These are phyloP conservation scores for Cordyceps farinosa DNA, from an alignment of 2,329 filamentous ascomycete species.

Conservation along the genomic window DNA sequence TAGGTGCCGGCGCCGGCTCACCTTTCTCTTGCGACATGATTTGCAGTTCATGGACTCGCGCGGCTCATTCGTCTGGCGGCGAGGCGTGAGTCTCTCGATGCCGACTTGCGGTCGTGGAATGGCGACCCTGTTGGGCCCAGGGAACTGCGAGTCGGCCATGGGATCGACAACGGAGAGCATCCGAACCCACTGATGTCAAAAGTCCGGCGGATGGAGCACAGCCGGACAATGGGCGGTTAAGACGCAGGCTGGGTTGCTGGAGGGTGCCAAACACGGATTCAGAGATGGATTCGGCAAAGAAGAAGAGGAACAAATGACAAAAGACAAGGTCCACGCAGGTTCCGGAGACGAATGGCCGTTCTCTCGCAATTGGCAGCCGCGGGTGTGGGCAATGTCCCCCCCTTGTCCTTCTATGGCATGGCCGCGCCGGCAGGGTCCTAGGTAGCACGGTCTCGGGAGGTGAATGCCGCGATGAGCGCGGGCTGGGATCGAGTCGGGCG, in stretches of 20 bases:
- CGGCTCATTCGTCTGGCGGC: conserved; percentile 69
- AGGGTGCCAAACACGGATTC: not conserved
- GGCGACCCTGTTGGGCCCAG: conserved; percentile 45
- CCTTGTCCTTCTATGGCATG: conserved; percentile 10
- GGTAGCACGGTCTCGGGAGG: not conserved
- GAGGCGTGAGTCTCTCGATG: conserved; percentile 72
- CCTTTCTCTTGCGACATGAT: conserved; percentile 88
- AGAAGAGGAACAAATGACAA: not conserved
- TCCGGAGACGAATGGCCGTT: not conserved
- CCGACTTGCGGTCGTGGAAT: conserved; percentile 76
- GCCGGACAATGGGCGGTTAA: not conserved
- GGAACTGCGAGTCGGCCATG: conserved; percentile 30
- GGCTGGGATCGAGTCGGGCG: not conserved
- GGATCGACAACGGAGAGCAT: conserved; percentile 14
- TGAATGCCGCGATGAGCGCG: not conserved
- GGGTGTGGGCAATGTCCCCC: not conserved
- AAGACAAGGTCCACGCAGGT: not conserved
- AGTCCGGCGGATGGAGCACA: not conserved
- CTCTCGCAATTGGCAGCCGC: not conserved
- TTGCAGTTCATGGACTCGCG: conserved; percentile 95
- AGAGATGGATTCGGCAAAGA: not conserved
- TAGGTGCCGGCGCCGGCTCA: conserved; percentile 36
- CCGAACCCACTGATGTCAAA: not conserved
- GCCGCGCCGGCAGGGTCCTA: not conserved
- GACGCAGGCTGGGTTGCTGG: not conserved